phyloP scores from a whole-genome alignment of 2,329 filamentous ascomycete genomes.

The Aspergillus flavus region DNA sequence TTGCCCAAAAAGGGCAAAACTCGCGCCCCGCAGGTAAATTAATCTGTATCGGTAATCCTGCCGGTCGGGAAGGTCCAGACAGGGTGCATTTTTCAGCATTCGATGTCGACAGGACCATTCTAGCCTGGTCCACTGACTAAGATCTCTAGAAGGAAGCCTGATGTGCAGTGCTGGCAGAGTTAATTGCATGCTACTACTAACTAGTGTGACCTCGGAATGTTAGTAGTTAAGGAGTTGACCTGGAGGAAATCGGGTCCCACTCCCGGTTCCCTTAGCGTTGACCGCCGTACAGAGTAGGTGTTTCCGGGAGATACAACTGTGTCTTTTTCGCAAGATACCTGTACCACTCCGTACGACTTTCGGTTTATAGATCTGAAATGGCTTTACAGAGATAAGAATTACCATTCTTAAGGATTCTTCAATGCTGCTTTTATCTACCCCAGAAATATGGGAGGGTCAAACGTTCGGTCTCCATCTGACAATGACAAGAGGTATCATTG shows the following conservation, averaged over 20 bases:
- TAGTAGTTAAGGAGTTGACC: background rate
- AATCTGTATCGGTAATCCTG: background rate
- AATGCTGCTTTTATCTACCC: background rate
- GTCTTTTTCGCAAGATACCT: background rate
- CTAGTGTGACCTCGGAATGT: too few relatives aligned
- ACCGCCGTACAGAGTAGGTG: background rate
- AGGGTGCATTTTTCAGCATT: slow-evolving; percentile 1
- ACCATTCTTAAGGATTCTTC: background rate
- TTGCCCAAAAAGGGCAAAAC: slow-evolving; percentile 8
- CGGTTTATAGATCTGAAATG: background rate
- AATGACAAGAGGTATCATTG: slow-evolving; percentile 10
- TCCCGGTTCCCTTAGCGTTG: background rate
- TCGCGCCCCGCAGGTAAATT: slow-evolving; percentile 6
- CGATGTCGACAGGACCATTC: slow-evolving; percentile 5
- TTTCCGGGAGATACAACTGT: background rate
- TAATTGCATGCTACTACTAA: background rate
- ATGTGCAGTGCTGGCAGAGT: background rate
- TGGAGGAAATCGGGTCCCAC: background rate
- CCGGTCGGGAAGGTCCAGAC: slow-evolving; percentile 7
- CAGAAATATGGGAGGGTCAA: background rate
- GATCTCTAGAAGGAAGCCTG: background rate
- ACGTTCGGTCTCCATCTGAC: slow-evolving; percentile 8
- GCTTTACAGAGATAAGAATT: background rate
- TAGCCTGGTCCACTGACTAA: slow-evolving; percentile 22
- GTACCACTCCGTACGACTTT: background rate